These are phyloP conservation scores for Waltiozyma sp. DNA, from an alignment of 1,139 yeast species.

Conservation along the genomic window DNA sequence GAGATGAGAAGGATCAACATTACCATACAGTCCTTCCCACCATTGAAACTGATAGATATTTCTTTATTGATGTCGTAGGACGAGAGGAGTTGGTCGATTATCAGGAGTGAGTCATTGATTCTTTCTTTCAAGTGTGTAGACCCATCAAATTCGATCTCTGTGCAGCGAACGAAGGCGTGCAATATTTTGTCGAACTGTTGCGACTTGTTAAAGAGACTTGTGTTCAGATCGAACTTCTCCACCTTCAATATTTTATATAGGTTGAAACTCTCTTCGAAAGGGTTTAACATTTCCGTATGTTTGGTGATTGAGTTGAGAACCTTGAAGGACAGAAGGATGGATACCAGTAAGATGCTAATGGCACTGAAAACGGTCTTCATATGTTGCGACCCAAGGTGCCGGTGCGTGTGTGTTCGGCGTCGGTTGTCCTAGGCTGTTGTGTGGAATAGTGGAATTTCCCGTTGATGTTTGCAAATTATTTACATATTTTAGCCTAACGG, in stretches of 20 bases:
- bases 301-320: background rate
- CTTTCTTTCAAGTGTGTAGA: background rate
- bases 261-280: background rate
- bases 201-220: background rate
- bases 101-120: background rate
- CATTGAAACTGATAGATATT: constrained; percentile 74
- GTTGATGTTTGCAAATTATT: too few species aligned
- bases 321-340: background rate
- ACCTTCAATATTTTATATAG: background rate
- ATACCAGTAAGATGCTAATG: background rate
- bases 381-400: too few species aligned
- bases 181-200: background rate
- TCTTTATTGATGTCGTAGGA: constrained; percentile 27
- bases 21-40: constrained; percentile 86
- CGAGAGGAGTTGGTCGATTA: background rate
- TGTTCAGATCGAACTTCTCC: background rate
- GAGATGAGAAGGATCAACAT: constrained; percentile 45
- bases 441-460: too few species aligned
- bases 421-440: too few species aligned
- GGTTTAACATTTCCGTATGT: background rate
- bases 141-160: background rate
- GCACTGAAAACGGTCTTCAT: background rate
- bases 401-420: too few species aligned
- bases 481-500: too few species aligned
- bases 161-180: background rate